phyloP scores from a whole-genome alignment of 2,329 filamentous ascomycete genomes.

The Podosphaera fusca region DNA sequence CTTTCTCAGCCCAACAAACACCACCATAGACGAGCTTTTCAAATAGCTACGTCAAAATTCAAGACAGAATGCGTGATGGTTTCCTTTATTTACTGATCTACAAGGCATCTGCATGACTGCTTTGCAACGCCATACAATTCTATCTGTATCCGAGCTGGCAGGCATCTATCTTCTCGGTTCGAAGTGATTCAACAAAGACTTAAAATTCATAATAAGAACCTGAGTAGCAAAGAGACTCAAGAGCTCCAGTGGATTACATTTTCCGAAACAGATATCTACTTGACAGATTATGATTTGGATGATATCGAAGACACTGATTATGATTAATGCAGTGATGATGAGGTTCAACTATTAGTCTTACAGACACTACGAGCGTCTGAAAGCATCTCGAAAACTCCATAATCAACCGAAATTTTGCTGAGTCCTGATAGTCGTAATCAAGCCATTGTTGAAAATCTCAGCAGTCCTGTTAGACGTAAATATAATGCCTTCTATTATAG shows the following conservation, averaged over 20 bases:
- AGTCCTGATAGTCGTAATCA: not conserved
- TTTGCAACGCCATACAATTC: not conserved
- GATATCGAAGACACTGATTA: too few relatives aligned
- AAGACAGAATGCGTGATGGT: not conserved
- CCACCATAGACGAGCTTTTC: too few relatives aligned
- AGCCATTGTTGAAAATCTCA: not conserved
- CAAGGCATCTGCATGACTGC: not conserved
- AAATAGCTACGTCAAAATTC: not conserved
- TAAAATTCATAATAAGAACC: too few relatives aligned
- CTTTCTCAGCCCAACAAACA: too few relatives aligned
- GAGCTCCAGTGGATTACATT: too few relatives aligned
- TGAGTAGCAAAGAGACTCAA: too few relatives aligned
- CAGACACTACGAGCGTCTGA: not conserved
- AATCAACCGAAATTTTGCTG: not conserved
- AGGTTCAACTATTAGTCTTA: not conserved
- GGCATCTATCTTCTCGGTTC: not conserved
- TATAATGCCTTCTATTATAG: not conserved
- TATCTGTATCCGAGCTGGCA: not conserved
- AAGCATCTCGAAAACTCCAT: not conserved
- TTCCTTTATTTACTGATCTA: not conserved
- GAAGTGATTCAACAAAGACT: not conserved
- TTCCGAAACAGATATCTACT: too few relatives aligned
- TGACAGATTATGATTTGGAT: too few relatives aligned
- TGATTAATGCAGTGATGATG: too few relatives aligned
- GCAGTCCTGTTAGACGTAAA: not conserved